These are phyloP conservation scores for Leishmania guyanensis DNA, from an alignment of 208 protist species.

Conservation along the genomic window DNA sequence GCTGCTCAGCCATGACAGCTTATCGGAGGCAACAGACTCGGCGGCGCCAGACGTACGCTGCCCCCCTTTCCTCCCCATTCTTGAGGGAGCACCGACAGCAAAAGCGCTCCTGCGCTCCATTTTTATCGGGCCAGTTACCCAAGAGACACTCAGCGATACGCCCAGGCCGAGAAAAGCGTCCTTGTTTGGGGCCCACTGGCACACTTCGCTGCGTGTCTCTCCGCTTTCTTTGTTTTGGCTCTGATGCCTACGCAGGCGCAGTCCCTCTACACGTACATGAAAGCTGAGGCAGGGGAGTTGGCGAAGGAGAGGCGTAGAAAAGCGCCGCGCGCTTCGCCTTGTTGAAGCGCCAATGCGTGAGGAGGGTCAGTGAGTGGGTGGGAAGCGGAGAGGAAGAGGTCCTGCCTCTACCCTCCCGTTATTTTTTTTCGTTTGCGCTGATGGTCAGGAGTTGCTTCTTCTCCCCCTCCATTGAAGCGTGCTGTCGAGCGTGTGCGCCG, in stretches of 20 bases:
- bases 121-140: no score
- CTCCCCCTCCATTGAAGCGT: neutral
- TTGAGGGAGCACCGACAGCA: no score
- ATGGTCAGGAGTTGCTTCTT: neutral
- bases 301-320: neutral
- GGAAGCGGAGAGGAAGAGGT: constrained; percentile 3
- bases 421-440: neutral
- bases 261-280: neutral
- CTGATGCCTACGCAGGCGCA: neutral
- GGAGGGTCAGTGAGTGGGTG: neutral
- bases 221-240: no score
- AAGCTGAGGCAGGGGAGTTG: neutral
- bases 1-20: neutral
- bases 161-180: no score
- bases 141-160: no score
- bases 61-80: no score
- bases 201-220: no score
- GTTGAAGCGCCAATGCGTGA: neutral
- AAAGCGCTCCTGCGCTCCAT: no score
- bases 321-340: neutral
- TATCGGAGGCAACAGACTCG: neutral
- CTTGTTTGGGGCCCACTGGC: no score
- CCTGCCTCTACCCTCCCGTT: neutral
- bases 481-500: neutral
- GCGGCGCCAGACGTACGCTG: no score